Evolutionary conservation across 2,329 filamentous ascomycete genomes (phyloP), one percentile per base, ranked within the genome.

Genomic region (Thielaviopsis punctulata): DNA sequence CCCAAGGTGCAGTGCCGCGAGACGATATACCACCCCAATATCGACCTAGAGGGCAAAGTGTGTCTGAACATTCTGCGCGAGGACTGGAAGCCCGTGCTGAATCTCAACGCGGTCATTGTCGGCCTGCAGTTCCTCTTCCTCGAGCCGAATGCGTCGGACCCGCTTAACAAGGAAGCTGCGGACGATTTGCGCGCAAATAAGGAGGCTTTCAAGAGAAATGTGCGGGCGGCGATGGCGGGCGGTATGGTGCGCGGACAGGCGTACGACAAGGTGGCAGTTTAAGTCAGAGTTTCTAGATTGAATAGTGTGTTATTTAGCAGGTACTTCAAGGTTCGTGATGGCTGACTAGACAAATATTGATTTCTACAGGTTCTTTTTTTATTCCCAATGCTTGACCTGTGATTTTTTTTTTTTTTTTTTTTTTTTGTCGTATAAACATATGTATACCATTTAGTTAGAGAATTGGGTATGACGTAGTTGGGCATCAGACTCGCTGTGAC

Each of bases 11-110:
- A 86, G 63, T 96, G 92, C 70, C 84, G 82, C 60, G 86, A 98
- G 69, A 96, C 95, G 74, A 96, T 98, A 61, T 98, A 98, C 70
- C 92, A 98, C 65, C 92, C 92, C 5, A 98, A 98, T 68, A 98
- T 98, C 64, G 92, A 98, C 63, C 76, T 95, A 41, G 87, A 96
- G 65, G 92, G 92, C 60, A 98, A 98, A 64, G 89, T 98, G 57
- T 98, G 92, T 71, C 70, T 98, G 62, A 98, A 98, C 66, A 98
- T 98, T 61, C 68, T 98, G 62, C 75, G 92, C 56, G 92, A 98
- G 70, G 92, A 98, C 70, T 98, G 92, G 92, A 98, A 96, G 73
- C 92, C 92, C 0, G 92, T 98, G 45, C 70, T 98, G 64, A 96
- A 96, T 66, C 68, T 98, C 64, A 95, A 96, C 64, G 89, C 92